phyloP scores from a whole-genome alignment of 1,284 basidiomycete genomes.

The Thecaphora frezii region DNA sequence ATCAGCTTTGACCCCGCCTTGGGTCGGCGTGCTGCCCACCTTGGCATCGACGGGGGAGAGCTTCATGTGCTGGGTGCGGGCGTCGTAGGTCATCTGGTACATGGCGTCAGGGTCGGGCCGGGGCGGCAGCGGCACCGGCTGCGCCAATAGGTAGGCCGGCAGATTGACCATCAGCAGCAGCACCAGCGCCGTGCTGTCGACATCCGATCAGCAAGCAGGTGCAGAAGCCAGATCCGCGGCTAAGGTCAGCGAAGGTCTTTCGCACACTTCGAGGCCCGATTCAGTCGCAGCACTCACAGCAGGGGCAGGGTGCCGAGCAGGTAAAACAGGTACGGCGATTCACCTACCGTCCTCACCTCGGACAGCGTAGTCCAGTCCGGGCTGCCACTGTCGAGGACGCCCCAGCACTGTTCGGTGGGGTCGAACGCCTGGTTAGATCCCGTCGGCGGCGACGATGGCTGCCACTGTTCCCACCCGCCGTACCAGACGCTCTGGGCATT shows the following conservation, averaged over 20 bases:
- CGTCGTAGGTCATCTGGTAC: slow-evolving; percentile 4
- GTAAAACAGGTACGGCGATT: slow-evolving; percentile 18
- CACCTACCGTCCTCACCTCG: slow-evolving; percentile 6
- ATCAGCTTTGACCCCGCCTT: neutral
- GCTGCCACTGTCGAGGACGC: neutral
- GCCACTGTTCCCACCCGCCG: slow-evolving; percentile 4
- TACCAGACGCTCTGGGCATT: slow-evolving; percentile 5
- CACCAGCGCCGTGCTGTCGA: slow-evolving; percentile 1
- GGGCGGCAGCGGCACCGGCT: neutral
- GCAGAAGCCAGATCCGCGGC: neutral
- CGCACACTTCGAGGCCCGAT: too few relatives aligned
- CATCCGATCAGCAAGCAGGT: neutral
- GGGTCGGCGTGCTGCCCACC: neutral
- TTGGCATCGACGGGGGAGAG: neutral
- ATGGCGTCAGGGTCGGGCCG: neutral
- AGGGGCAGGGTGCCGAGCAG: slow-evolving; percentile 20
- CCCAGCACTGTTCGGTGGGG: neutral
- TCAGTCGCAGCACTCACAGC: slow-evolving; percentile 17
- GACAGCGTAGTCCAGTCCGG: neutral
- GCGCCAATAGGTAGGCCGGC: neutral
- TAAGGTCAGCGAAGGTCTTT: neutral
- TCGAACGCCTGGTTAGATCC: neutral
- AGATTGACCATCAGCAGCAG: slow-evolving; percentile 6
- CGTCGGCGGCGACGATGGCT: neutral
- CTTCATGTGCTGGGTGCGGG: neutral